Evolutionary conservation across 179 eudicot genomes (phyloP).

Genomic region (Sideroxylon spinosum): DNA sequence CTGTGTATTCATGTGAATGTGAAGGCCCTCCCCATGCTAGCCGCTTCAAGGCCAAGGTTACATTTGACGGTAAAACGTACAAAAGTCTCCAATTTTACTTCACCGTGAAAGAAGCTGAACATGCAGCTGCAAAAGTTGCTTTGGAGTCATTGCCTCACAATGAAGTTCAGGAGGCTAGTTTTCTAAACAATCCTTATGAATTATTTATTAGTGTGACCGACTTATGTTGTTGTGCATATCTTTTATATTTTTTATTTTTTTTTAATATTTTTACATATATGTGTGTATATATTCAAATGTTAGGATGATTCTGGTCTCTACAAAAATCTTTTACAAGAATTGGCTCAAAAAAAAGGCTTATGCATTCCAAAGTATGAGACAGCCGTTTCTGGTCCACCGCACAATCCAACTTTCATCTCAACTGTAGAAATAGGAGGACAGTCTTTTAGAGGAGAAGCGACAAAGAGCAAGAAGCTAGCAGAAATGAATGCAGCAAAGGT

Average conservation of each 20-base stretch:
- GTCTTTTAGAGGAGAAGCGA: slow-evolving; percentile 47
- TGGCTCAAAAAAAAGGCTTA: slow-evolving; percentile 42
- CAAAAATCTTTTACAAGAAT: slow-evolving; percentile 71
- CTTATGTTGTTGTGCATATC: neutral
- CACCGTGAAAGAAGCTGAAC: slow-evolving; percentile 79
- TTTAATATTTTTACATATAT: neutral
- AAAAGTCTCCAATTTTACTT: slow-evolving; percentile 41
- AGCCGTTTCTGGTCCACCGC: slow-evolving; percentile 50
- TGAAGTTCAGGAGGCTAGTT: slow-evolving; percentile 52
- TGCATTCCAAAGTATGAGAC: slow-evolving; percentile 55
- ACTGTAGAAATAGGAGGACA: slow-evolving; percentile 45
- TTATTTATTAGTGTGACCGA: no score
- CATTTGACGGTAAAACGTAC: slow-evolving; percentile 45
- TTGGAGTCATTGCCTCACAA: slow-evolving; percentile 36
- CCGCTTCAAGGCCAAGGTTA: slow-evolving; percentile 63
- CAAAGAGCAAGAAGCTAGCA: slow-evolving; percentile 71
- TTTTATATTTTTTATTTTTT: no score
- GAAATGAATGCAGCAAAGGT: slow-evolving; percentile 76
- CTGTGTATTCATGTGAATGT: slow-evolving; percentile 53
- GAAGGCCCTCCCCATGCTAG: slow-evolving; percentile 75
- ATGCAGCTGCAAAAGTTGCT: slow-evolving; percentile 80
- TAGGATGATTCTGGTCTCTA: slow-evolving; percentile 59
- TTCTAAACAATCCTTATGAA: neutral
- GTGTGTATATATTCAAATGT: slow-evolving; percentile 1
- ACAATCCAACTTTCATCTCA: slow-evolving; percentile 53